phyloP scores from a whole-genome alignment of 768 basidiomycete species.

The Lactarius trivialis region DNA sequence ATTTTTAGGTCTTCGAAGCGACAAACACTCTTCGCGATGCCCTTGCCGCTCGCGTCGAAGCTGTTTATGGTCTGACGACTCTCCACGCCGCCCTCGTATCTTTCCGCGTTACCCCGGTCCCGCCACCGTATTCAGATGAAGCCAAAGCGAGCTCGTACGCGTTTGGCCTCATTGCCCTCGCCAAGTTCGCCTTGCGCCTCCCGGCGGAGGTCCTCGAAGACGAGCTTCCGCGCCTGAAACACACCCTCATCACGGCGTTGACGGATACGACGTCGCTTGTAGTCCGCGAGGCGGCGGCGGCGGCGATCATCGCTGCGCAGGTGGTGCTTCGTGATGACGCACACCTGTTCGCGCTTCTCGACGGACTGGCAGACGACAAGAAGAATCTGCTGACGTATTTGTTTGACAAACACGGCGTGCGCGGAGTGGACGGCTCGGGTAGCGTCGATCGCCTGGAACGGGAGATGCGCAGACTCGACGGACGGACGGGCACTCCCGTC shows the following conservation, averaged over 20 bases:
- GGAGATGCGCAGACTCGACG: slow-evolving; percentile 76
- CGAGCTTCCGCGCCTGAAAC: slow-evolving; percentile 70
- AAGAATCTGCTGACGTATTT: slow-evolving; percentile 85
- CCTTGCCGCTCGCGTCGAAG: slow-evolving; percentile 64
- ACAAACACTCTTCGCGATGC: slow-evolving; percentile 76
- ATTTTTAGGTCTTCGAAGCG: slow-evolving; percentile 68
- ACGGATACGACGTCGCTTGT: slow-evolving; percentile 69
- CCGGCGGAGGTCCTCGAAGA: slow-evolving; percentile 84
- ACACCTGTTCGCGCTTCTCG: slow-evolving; percentile 72
- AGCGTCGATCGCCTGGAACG: slow-evolving; percentile 66
- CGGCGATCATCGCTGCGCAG: slow-evolving; percentile 77
- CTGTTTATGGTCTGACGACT: slow-evolving; percentile 80
- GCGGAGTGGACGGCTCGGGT: slow-evolving; percentile 32
- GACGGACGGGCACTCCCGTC: slow-evolving; percentile 68
- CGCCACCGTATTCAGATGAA: slow-evolving; percentile 39
- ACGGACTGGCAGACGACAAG: slow-evolving; percentile 82
- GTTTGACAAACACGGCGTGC: slow-evolving; percentile 80
- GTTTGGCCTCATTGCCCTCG: slow-evolving; percentile 77
- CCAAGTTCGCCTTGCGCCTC: slow-evolving; percentile 74
- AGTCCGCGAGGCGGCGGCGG: slow-evolving; percentile 78
- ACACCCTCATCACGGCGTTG: slow-evolving; percentile 65
- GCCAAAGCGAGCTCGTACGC: slow-evolving; percentile 64
- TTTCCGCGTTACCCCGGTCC: slow-evolving; percentile 51
- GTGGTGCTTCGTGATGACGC: slow-evolving; percentile 77
- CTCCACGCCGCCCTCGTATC: slow-evolving; percentile 65